Conservation (phyloP, 257 asterid species). For the Jasminum sambac region DNA sequence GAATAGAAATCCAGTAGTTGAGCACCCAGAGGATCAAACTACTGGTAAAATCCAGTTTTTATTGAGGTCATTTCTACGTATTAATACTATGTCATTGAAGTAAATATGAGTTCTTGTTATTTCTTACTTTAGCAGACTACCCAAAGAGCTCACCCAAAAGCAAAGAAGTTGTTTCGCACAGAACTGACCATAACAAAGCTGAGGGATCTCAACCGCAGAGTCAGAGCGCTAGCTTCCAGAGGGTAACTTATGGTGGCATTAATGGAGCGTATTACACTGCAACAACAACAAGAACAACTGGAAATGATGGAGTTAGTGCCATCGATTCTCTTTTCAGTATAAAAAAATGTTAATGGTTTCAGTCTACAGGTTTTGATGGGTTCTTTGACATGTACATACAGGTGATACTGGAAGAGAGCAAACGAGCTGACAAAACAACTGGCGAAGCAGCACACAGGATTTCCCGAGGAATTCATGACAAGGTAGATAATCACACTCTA, state of each 20-base stretch:
- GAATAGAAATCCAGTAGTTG: slow-evolving; percentile 58
- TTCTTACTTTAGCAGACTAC: slow-evolving; percentile 32
- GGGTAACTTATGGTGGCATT: slow-evolving; percentile 79
- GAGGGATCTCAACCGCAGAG: slow-evolving; percentile 29
- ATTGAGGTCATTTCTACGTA: too few relatives aligned
- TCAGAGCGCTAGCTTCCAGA: slow-evolving; percentile 52
- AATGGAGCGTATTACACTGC: slow-evolving; percentile 70
- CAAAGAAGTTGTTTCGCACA: slow-evolving; percentile 24
- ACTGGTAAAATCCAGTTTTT: too few relatives aligned
- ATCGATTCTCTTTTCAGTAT: neutral
- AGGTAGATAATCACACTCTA: too few relatives aligned
- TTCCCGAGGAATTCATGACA: slow-evolving; percentile 79
- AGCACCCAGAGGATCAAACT: slow-evolving; percentile 78
- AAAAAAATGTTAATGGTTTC: neutral
- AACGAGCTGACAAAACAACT: slow-evolving; percentile 75
- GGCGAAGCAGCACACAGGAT: slow-evolving; percentile 78
- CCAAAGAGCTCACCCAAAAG: slow-evolving; percentile 23
- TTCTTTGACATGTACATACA: slow-evolving; percentile 29
- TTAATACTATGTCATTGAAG: neutral
- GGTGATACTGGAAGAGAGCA: slow-evolving; percentile 75
- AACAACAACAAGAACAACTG: slow-evolving; percentile 50
- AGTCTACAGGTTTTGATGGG: neutral
- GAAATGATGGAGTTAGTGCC: slow-evolving; percentile 65
- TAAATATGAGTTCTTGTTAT: neutral
- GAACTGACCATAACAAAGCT: slow-evolving; percentile 23